Percentiles rank a stretch among this genome's conserved stretches.
phyloP scores from a whole-genome alignment of 2,329 filamentous ascomycete species.

The Thyridium curvatum region DNA sequence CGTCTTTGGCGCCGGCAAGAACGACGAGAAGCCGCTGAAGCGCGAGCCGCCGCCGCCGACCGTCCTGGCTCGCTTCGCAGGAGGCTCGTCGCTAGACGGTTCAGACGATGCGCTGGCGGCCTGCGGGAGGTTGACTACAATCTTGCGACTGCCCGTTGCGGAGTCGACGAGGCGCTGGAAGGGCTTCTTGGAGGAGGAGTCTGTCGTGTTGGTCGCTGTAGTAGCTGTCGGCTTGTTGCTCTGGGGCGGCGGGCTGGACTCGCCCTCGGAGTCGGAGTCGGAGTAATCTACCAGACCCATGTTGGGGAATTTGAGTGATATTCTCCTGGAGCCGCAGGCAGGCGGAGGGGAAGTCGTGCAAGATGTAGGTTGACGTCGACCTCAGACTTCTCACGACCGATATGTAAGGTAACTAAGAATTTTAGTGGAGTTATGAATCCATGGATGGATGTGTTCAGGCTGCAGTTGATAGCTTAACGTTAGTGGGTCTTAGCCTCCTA shows the following conservation, averaged over 20 bases:
- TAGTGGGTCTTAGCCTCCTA: too few species aligned
- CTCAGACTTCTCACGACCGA: too few species aligned
- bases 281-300: conserved; percentile 84
- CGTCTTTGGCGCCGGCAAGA: conserved; percentile 79
- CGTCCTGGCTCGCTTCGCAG: conserved; percentile 64
- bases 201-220: conserved; percentile 19
- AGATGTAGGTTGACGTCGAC: too few species aligned
- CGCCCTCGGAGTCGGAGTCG: conserved; percentile 67
- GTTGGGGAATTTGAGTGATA: too few species aligned
- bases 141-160: conserved; percentile 74
- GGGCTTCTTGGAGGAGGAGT: conserved; percentile 43
- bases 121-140: conserved; percentile 68
- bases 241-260: conserved; percentile 17
- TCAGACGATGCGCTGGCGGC: conserved; percentile 23
- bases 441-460: too few species aligned
- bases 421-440: too few species aligned
- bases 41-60: conserved; percentile 42
- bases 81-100: conserved; percentile 43
- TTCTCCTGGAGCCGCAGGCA: too few species aligned
- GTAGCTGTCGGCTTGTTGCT: conserved; percentile 6
- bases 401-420: too few species aligned
- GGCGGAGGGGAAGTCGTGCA: too few species aligned
- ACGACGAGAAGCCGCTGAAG: conserved; percentile 78
- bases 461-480: too few species aligned
- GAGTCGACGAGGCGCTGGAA: conserved; percentile 79